These are phyloP conservation scores for Lachancea waltii DNA, from an alignment of 805 yeast genomes.

Conservation along the genomic window DNA sequence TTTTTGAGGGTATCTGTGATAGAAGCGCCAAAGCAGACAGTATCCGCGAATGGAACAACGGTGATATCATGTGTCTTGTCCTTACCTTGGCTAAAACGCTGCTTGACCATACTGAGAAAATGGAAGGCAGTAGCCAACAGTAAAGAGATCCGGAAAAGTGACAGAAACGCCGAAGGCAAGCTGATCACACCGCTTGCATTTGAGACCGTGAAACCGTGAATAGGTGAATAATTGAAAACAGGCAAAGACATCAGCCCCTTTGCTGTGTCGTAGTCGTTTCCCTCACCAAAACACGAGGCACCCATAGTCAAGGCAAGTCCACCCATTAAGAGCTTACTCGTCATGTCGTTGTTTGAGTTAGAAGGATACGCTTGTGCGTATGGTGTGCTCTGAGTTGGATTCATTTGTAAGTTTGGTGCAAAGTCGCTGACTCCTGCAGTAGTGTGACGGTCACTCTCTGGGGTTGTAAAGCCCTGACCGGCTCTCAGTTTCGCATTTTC, in stretches of 20 bases:
- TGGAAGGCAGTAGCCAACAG: conserved; percentile 25
- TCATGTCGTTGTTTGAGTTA: conserved; percentile 17
- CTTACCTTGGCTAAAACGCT: conserved; percentile 1
- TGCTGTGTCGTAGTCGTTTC: conserved; percentile 35
- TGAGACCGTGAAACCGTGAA: conserved; percentile 15
- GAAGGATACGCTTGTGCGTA: conserved; percentile 9
- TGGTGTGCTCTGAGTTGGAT: conserved; percentile 5
- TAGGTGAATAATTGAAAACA: conserved; percentile 28
- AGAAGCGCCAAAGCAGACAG: conserved; percentile 13
- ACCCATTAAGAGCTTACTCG: conserved; percentile 50
- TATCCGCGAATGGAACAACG: conserved; percentile 12
- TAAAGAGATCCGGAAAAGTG: conserved; percentile 24
- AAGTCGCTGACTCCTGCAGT: conserved; percentile 17
- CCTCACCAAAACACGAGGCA: conserved; percentile 49
- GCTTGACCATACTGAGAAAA: conserved; percentile 19
- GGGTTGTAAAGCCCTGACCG: conserved; percentile 16
- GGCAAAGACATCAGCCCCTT: conserved; percentile 47
- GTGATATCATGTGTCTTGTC: conserved; percentile 2
- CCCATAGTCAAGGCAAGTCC: conserved; percentile 63
- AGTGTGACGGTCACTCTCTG: conserved; percentile 15
- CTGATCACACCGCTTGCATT: conserved; percentile 26
- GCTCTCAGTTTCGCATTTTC: conserved; percentile 41
- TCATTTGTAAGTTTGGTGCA: conserved; percentile 7
- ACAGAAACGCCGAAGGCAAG: conserved; percentile 24
- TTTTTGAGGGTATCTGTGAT: conserved; percentile 16